Base-by-base conservation (phyloP, 2,329 filamentous ascomycete species). In the Bipolaris bicolor region DNA sequence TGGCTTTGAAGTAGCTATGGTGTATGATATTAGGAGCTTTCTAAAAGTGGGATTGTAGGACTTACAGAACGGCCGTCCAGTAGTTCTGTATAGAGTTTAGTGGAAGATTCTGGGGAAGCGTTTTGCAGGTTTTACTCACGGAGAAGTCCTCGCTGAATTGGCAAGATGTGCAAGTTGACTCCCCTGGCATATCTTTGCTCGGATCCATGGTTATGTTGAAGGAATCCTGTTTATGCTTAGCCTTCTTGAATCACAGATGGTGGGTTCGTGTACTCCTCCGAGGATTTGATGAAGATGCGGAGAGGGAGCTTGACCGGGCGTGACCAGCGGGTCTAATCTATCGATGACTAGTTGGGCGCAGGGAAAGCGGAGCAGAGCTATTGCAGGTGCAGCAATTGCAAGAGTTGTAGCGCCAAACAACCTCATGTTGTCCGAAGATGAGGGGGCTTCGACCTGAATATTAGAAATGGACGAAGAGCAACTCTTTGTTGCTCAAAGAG, bases 61-160 rank as follows among this genome's bases (percentile, higher is more conserved):
- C 59, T 46, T 48, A 71, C 61, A 80, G 56, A 9, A 64, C 55
- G 22, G 68, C 68, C 22, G 68, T 71, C 68, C 68, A 71, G 54
- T 71, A 69, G 64, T 80, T 63, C 61, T 63, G 15, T 5, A 11
- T 3, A 1, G 5, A 11, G 15, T n/a, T 60, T 43, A 57, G 40
- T 18, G n/a, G 37, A 40, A 16, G 15, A 40, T 1, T 9, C 31
- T 13, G 16, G 34, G 13, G 6, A n/a, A 43, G 4, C 10, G 9
- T 26, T 18, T 29, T 9, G 10, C 20, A 18, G 9, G 18, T 33
- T 18, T 18, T 10, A 58, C 58, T 20, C 49, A 60, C 63, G 10
- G 61, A 66, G 37, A 70, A 69, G 43, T 69, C 64, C 33, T 69
- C 62, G 41, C 61, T 69, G 56, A 77, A 77, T 36, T 64, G 62